phyloP scores from a whole-genome alignment of 306 rosid species.

The Quercus alba region DNA sequence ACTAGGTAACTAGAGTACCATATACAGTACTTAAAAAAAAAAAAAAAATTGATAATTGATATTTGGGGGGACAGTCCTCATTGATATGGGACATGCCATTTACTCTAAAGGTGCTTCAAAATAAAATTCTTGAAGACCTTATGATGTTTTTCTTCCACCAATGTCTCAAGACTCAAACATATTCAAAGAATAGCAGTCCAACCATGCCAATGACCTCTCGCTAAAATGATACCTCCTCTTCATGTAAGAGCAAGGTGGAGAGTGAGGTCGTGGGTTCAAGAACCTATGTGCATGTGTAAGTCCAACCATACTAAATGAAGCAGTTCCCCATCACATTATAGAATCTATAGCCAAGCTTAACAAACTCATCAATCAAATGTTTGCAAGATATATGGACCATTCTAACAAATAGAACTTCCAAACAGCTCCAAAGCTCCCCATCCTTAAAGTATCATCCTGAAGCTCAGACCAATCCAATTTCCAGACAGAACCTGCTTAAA shows the following conservation, averaged over 20 bases:
- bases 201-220: too few relatives aligned
- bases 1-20: neutral
- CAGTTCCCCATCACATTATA: neutral
- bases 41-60: neutral
- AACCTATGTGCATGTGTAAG: neutral
- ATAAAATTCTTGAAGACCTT: neutral
- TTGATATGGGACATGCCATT: neutral
- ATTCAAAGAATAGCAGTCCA: too few relatives aligned
- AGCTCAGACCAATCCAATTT: neutral
- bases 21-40: neutral
- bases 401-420: neutral
- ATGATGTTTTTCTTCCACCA: neutral
- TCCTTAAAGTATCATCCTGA: neutral
- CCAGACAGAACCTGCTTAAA: neutral
- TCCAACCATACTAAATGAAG: neutral
- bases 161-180: too few relatives aligned
- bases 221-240: too few relatives aligned
- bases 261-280: too few relatives aligned
- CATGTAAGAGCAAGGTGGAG: too few relatives aligned
- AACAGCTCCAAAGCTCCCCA: neutral
- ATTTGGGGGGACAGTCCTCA: neutral
- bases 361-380: neutral
- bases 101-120: neutral
- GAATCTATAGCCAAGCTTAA: neutral
- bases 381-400: neutral